Evolutionary conservation across 306 rosid genomes (phyloP).

Genomic region (Castanea mollissima): DNA sequence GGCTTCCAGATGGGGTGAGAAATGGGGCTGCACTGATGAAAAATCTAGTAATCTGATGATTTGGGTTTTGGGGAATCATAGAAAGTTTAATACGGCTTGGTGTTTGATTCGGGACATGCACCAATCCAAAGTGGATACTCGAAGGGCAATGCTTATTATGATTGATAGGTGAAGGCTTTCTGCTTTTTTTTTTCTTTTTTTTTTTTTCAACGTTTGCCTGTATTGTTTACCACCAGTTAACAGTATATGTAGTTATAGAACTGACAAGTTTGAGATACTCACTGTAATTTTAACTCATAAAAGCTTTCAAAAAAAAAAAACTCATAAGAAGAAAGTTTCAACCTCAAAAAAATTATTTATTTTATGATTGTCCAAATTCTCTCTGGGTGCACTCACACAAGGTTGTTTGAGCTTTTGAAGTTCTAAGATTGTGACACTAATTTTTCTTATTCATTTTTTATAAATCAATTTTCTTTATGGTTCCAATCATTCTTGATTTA

Average conservation of each 20-base stretch:
- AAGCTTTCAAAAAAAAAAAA: not conserved
- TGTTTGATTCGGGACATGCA: constrained; percentile 71
- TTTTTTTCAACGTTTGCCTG: not conserved
- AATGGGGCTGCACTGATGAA: constrained; percentile 53
- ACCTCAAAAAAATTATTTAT: too few species aligned
- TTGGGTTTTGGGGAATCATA: constrained; percentile 78
- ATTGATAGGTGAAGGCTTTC: constrained; percentile 65
- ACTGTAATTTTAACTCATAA: not conserved
- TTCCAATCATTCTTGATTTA: too few species aligned
- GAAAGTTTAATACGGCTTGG: constrained; percentile 74
- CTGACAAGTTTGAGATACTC: not conserved
- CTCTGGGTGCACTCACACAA: not conserved
- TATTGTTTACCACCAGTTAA: not conserved
- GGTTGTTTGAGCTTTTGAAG: not conserved
- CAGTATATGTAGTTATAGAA: not conserved
- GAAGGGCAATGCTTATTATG: constrained; percentile 72
- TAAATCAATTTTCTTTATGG: too few species aligned
- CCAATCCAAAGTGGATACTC: constrained; percentile 49
- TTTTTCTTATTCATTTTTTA: not conserved
- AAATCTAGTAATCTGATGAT: constrained; percentile 65
- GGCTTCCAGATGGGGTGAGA: constrained; percentile 69
- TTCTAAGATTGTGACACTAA: not conserved
- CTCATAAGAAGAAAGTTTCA: not conserved
- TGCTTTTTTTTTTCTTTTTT: not conserved
- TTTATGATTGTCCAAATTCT: not conserved